Evolutionary conservation across 2,329 filamentous ascomycete genomes (phyloP).

Genomic region (Stemphylium vesicarium): DNA sequence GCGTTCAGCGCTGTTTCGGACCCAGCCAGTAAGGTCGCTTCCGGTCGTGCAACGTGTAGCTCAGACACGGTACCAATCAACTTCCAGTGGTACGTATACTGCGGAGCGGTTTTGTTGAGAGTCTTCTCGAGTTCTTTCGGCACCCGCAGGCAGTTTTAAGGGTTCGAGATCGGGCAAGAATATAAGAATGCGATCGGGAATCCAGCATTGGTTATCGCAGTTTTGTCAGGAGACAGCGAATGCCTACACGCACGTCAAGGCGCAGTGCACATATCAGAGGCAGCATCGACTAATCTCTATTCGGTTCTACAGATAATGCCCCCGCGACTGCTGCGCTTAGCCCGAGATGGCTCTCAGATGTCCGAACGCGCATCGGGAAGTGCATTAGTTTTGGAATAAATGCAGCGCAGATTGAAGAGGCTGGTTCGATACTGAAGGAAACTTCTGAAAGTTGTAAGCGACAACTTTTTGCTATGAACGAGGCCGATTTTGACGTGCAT

Average conservation of each 20-base stretch:
- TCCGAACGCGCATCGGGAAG: slow-evolving; percentile 71
- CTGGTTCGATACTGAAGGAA: slow-evolving; percentile 64
- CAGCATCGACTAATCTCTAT: neutral
- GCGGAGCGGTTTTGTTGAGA: too few relatives aligned
- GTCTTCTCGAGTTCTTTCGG: too few relatives aligned
- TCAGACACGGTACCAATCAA: slow-evolving; percentile 5
- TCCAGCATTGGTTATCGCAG: neutral
- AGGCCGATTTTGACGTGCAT: neutral
- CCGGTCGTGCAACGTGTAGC: slow-evolving; percentile 2
- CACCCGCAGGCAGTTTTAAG: too few relatives aligned
- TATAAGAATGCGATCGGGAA: neutral
- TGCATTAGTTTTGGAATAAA: slow-evolving; percentile 76
- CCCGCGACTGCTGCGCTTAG: slow-evolving; percentile 17
- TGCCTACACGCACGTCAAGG: too few relatives aligned
- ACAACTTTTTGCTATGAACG: too few relatives aligned
- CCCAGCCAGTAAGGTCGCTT: neutral
- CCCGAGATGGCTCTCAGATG: slow-evolving; percentile 72
- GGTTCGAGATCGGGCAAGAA: too few relatives aligned
- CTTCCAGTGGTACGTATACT: slow-evolving; percentile 9
- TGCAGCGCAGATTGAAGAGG: slow-evolving; percentile 63
- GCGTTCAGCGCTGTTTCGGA: slow-evolving; percentile 17
- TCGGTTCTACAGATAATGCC: neutral
- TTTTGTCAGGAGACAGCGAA: too few relatives aligned
- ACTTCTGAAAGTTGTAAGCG: slow-evolving; percentile 66
- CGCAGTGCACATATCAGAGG: too few relatives aligned